Conservation (phyloP, 2,329 filamentous ascomycete species). For the Colletotrichum truncatum region DNA sequence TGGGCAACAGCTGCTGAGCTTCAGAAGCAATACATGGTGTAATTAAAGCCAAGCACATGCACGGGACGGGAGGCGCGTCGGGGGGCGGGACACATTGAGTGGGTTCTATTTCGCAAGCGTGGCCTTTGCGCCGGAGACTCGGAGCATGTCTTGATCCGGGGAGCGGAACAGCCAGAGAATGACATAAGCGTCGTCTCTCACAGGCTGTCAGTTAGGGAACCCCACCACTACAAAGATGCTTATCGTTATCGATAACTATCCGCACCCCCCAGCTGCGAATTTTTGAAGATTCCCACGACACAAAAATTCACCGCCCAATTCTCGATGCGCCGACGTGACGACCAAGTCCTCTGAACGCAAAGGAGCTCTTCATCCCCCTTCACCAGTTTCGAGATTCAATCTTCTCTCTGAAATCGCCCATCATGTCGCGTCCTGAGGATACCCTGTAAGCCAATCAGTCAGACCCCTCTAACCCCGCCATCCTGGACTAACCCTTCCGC, state of each 20-base stretch:
- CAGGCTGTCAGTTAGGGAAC: neutral
- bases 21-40: conserved; percentile 3
- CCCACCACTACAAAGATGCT: neutral
- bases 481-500: neutral
- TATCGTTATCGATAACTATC: conserved; percentile 27
- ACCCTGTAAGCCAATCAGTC: conserved; percentile 73
- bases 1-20: neutral
- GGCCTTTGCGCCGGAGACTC: conserved; percentile 28
- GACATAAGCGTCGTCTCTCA: neutral
- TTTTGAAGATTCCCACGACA: conserved; percentile 27
- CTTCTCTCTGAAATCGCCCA: conserved; percentile 40
- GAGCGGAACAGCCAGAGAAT: neutral
- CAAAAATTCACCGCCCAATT: conserved; percentile 24
- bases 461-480: conserved; percentile 27
- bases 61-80: conserved; percentile 11
- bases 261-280: conserved; percentile 18
- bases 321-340: conserved; percentile 18
- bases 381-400: neutral
- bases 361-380: neutral
- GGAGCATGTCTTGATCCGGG: conserved; percentile 11
- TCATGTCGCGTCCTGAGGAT: conserved; percentile 97
- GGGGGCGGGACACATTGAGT: neutral
- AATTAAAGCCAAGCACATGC: conserved; percentile 12
- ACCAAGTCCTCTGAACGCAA: neutral
- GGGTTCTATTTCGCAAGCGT: conserved; percentile 24